Conservation (phyloP, 768 basidiomycete genomes). For the Kwoniella botswanensis region DNA sequence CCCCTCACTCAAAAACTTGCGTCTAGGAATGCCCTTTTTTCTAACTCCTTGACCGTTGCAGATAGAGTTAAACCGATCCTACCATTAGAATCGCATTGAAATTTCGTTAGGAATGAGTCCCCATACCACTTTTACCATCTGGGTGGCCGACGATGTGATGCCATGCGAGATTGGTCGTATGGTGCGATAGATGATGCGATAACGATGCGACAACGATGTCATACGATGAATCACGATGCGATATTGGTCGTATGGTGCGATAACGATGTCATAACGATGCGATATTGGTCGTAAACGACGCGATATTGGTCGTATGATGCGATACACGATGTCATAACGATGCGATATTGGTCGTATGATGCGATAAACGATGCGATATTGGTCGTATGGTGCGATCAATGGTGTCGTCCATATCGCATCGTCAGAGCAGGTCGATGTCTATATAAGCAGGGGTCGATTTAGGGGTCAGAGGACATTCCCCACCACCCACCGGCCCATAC, state of each 20-base stretch:
- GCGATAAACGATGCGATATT: slow-evolving; percentile 7
- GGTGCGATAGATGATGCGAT: slow-evolving; percentile 1
- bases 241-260: slow-evolving; percentile 6
- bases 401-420: background rate
- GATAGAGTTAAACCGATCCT: too few relatives aligned
- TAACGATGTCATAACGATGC: background rate
- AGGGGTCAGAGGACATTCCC: background rate
- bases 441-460: background rate
- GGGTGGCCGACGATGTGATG: background rate
- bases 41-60: too few relatives aligned
- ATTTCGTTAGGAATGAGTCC: too few relatives aligned
- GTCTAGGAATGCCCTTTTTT: too few relatives aligned
- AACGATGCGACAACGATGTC: background rate
- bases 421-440: background rate
- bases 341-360: slow-evolving; percentile 4
- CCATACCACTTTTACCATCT: too few relatives aligned
- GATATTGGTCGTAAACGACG: slow-evolving; percentile 1
- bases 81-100: too few relatives aligned
- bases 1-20: too few relatives aligned
- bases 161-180: slow-evolving; percentile 5
- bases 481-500: background rate
- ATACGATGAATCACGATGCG: background rate
- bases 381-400: background rate
- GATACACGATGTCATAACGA: background rate
- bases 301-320: background rate